These are phyloP conservation scores for Eucalyptus cloeziana DNA, from an alignment of 345 rosid genomes.

Conservation along the genomic window DNA sequence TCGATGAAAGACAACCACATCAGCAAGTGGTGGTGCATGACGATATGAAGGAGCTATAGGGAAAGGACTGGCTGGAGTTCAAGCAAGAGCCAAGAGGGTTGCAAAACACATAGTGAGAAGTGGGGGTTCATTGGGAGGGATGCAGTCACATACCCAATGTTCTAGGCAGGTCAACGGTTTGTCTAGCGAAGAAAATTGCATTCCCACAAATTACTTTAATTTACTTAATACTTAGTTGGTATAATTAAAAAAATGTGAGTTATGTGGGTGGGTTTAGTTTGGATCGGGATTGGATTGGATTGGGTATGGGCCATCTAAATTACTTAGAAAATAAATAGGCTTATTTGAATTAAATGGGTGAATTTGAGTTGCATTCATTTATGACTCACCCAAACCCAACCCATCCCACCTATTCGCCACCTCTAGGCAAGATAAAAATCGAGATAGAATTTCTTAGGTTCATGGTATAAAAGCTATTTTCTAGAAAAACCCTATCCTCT, in stretches of 20 bases:
- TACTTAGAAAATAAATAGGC: not conserved
- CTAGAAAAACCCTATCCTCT: not conserved
- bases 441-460: not conserved
- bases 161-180: not conserved
- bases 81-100: not conserved
- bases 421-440: not conserved
- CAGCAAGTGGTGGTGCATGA: not conserved
- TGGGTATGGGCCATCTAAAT: not conserved
- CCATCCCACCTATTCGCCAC: not conserved
- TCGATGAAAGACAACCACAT: fast-evolving
- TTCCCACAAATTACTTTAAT: not conserved
- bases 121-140: not conserved
- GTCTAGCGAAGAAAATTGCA: not conserved
- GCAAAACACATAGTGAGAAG: fast-evolving
- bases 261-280: not conserved
- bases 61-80: not conserved
- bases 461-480: not conserved
- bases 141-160: fast-evolving
- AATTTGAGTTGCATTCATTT: not conserved
- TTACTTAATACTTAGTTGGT: not conserved
- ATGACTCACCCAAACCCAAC: not conserved
- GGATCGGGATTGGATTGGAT: not conserved
- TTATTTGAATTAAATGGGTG: not conserved
- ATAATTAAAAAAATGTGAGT: not conserved
- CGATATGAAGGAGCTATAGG: not conserved